A percentile compares a stretch with the other conserved stretches of the same genome.
These are phyloP conservation scores for Populus alba DNA, from an alignment of 345 rosid species.

Conservation along the genomic window DNA sequence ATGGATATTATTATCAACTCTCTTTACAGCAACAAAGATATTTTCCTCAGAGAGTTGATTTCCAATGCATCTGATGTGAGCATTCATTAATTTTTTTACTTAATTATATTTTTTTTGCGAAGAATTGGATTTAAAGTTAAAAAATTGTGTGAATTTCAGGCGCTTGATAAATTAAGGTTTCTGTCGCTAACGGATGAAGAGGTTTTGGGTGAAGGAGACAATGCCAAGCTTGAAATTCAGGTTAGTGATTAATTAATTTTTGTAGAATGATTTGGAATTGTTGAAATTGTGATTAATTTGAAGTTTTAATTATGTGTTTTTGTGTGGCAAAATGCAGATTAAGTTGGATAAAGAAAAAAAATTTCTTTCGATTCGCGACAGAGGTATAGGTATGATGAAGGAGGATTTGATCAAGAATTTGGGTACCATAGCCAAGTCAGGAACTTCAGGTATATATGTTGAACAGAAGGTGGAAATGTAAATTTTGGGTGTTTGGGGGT, in stretches of 20 bases:
- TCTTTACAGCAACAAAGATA: constrained; percentile 91
- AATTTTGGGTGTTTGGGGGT: neutral
- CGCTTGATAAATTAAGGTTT: constrained; percentile 93
- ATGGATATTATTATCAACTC: constrained; percentile 98
- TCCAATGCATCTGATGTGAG: constrained; percentile 99
- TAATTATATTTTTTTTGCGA: neutral
- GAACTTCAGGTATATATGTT: constrained; percentile 75
- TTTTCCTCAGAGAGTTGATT: constrained; percentile 93
- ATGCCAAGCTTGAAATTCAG: constrained; percentile 92
- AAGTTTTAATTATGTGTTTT: neutral
- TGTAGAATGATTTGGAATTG: neutral
- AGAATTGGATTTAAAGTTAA: neutral
- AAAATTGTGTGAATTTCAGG: constrained; percentile 40
- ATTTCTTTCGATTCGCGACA: constrained; percentile 78
- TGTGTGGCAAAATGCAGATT: constrained; percentile 49
- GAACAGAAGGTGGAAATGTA: neutral
- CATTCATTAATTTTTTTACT: neutral
- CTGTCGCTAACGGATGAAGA: constrained; percentile 91
- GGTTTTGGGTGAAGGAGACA: constrained; percentile 88
- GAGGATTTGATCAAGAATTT: constrained; percentile 94
- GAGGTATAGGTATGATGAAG: constrained; percentile 98
- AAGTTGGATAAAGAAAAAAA: constrained; percentile 89
- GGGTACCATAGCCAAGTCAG: constrained; percentile 98
- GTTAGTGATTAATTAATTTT: constrained; percentile 30
- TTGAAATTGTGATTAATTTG: neutral